Evolutionary conservation across 1,139 yeast genomes (phyloP).

Genomic region (Lodderomyces parapsilosis): DNA sequence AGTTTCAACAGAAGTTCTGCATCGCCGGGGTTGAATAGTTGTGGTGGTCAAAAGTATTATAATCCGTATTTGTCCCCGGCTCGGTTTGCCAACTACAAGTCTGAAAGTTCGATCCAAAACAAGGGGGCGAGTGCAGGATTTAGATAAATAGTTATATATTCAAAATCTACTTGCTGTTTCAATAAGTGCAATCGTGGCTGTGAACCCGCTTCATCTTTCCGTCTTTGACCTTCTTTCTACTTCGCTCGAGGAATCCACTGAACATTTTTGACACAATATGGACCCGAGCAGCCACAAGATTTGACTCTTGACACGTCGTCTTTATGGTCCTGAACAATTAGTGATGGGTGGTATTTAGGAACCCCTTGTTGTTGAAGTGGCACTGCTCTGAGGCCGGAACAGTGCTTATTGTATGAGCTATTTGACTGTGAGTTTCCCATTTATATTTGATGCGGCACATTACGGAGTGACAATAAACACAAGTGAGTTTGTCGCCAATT

Average conservation of each 20-base stretch:
- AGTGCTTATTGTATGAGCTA: not conserved
- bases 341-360: constrained; percentile 31
- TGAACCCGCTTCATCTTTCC: too few species aligned
- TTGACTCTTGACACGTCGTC: constrained; percentile 39
- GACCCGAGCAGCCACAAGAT: constrained; percentile 46
- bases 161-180: too few species aligned
- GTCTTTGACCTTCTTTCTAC: not conserved
- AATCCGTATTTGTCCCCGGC: constrained; percentile 12
- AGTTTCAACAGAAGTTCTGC: not conserved
- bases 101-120: not conserved
- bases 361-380: not conserved
- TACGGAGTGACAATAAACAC: too few species aligned
- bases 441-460: not conserved
- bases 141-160: too few species aligned
- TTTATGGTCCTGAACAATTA: constrained; percentile 45
- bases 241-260: constrained; percentile 41
- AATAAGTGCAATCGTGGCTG: too few species aligned
- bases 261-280: constrained; percentile 43
- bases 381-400: not conserved
- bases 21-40: not conserved
- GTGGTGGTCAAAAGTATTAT: constrained; percentile 7
- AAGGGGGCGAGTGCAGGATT: too few species aligned
- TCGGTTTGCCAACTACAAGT: constrained; percentile 5
- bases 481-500: not conserved
- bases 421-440: not conserved